Conservation (phyloP, 192 early-diverging fungal genomes). For the Kappamyces sp. region DNA sequence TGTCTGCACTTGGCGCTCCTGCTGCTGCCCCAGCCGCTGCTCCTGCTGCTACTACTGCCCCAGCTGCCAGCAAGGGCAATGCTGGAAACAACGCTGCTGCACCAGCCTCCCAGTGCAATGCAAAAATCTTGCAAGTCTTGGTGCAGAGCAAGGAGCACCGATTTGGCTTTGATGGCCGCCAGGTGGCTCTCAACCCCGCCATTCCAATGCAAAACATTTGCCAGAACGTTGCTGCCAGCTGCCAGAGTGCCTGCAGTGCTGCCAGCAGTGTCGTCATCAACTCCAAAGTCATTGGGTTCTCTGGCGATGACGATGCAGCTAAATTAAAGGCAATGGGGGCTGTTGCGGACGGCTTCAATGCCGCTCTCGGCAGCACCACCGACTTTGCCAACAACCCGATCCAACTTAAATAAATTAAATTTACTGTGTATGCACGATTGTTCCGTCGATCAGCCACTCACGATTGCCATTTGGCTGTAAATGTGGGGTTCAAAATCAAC, state of each 20-base stretch:
- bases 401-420: neutral
- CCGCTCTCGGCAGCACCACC: conserved; percentile 20
- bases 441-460: neutral
- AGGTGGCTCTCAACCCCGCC: conserved; percentile 29
- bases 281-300: conserved; percentile 18
- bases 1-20: neutral
- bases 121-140: conserved; percentile 12
- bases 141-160: conserved; percentile 20
- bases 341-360: conserved; percentile 24
- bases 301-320: conserved; percentile 17
- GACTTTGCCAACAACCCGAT: conserved; percentile 6
- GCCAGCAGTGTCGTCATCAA: conserved; percentile 11
- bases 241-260: conserved; percentile 6
- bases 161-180: conserved; percentile 24
- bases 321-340: conserved; percentile 9
- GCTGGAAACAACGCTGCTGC: neutral
- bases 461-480: neutral
- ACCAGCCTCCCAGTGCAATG: neutral
- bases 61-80: conserved; percentile 1
- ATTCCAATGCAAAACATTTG: conserved; percentile 23
- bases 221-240: conserved; percentile 14
- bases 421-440: neutral
- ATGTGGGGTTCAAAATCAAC: neutral
- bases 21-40: too few species aligned
- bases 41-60: too few species aligned